These are phyloP conservation scores for Backusella morwellensis DNA, from an alignment of 192 early-diverging fungal genomes.

Conservation along the genomic window DNA sequence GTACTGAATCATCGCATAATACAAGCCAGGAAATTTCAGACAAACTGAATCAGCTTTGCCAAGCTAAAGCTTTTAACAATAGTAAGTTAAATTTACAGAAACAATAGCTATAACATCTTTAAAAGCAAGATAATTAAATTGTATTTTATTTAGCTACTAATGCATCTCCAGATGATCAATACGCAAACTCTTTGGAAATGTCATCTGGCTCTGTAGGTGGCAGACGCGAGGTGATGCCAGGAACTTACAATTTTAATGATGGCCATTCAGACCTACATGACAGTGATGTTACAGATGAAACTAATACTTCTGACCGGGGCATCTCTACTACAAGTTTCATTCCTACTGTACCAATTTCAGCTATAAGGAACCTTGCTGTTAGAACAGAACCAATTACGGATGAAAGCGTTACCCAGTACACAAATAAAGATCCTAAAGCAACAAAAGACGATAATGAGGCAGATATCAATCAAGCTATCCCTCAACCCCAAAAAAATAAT, in stretches of 20 bases:
- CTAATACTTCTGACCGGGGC: not conserved
- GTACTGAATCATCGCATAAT: not conserved
- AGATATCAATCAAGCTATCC: not conserved
- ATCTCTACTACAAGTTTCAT: not conserved
- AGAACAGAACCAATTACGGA: not conserved
- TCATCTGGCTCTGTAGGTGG: not conserved
- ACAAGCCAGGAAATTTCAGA: not conserved
- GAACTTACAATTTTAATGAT: not conserved
- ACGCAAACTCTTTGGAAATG: not conserved
- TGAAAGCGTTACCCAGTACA: not conserved
- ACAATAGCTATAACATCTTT: not conserved
- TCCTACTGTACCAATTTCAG: not conserved
- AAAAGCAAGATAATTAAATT: not conserved
- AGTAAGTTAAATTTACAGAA: not conserved
- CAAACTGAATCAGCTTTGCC: not conserved
- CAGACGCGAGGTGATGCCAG: not conserved
- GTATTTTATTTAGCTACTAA: not conserved
- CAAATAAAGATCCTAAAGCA: not conserved
- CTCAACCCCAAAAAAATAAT: not conserved
- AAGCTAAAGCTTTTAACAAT: not conserved
- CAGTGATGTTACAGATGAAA: not conserved
- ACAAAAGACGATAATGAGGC: not conserved
- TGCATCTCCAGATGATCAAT: not conserved
- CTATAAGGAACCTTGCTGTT: not conserved
- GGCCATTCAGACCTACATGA: not conserved